These are phyloP conservation scores for Solanum lignicaule DNA, from an alignment of 257 asterid species.

Conservation along the genomic window DNA sequence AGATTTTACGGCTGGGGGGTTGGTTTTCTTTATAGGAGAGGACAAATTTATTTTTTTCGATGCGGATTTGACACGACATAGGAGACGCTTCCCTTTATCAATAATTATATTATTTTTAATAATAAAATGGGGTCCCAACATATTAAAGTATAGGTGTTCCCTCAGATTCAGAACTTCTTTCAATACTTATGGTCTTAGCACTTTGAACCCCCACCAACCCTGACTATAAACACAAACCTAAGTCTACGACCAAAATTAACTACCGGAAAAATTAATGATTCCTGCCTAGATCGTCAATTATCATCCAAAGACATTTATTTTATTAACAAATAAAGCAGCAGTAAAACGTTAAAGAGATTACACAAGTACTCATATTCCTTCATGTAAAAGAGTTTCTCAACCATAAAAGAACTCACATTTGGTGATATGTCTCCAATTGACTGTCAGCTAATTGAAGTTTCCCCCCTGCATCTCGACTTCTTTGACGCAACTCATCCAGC, in stretches of 20 bases:
- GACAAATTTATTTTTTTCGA: neutral
- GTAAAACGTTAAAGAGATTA: neutral
- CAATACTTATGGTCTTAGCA: neutral
- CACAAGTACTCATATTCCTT: slow-evolving; percentile 4
- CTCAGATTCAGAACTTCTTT: neutral
- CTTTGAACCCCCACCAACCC: neutral
- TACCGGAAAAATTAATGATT: neutral
- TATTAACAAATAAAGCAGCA: neutral
- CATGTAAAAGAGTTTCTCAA: slow-evolving; percentile 1
- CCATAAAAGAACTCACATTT: slow-evolving; percentile 48
- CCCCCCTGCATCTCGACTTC: slow-evolving; percentile 76
- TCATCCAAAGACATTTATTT: neutral
- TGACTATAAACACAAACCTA: neutral
- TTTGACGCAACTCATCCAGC: slow-evolving; percentile 72
- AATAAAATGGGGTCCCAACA: neutral
- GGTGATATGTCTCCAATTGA: slow-evolving; percentile 88
- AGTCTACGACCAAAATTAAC: neutral
- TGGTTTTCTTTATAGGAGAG: neutral
- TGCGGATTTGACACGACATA: neutral
- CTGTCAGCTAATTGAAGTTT: slow-evolving; percentile 92
- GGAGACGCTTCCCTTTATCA: neutral
- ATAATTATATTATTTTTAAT: neutral
- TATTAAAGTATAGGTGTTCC: neutral
- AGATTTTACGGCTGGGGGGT: neutral
- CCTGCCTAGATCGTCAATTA: neutral